phyloP scores from a whole-genome alignment of 176 grass and related monocot genomes.

The Tuctoria greenei region DNA sequence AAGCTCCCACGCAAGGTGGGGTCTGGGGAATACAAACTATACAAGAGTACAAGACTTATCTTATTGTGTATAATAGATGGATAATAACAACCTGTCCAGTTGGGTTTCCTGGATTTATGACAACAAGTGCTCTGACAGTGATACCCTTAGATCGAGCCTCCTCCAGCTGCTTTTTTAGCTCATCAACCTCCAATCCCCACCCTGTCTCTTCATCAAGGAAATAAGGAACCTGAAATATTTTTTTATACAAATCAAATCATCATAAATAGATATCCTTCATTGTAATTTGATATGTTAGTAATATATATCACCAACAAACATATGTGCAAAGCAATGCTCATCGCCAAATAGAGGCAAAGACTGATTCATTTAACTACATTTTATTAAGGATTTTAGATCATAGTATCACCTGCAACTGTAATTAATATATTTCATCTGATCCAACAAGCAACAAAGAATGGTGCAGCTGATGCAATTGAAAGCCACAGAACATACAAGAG shows the following conservation, averaged over 20 bases:
- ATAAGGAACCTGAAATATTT: slow-evolving; percentile 75
- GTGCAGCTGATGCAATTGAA: not conserved
- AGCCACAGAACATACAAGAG: slow-evolving; percentile 78
- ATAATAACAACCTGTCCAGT: slow-evolving; percentile 71
- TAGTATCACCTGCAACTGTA: slow-evolving; percentile 2
- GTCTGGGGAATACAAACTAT: too few species aligned
- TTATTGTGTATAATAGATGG: slow-evolving; percentile 26
- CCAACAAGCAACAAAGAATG: not conserved
- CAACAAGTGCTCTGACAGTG: slow-evolving; percentile 72
- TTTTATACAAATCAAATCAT: slow-evolving; percentile 27
- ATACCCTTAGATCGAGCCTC: slow-evolving; percentile 90
- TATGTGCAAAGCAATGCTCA: slow-evolving; percentile 1
- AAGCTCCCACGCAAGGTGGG: too few species aligned
- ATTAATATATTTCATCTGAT: not conserved
- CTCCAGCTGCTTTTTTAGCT: slow-evolving; percentile 79
- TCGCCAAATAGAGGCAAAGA: not conserved
- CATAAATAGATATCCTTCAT: not conserved
- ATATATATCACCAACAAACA: not conserved
- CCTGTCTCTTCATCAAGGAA: slow-evolving; percentile 74
- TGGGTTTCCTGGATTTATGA: slow-evolving; percentile 98
- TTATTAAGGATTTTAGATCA: not conserved
- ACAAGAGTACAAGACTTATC: not conserved
- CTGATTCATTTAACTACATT: too few species aligned
- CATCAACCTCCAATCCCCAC: slow-evolving; percentile 80
- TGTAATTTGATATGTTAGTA: not conserved